These are phyloP conservation scores for Agapanthus africanus DNA, from an alignment of 106 monocot genomes.

Conservation along the genomic window DNA sequence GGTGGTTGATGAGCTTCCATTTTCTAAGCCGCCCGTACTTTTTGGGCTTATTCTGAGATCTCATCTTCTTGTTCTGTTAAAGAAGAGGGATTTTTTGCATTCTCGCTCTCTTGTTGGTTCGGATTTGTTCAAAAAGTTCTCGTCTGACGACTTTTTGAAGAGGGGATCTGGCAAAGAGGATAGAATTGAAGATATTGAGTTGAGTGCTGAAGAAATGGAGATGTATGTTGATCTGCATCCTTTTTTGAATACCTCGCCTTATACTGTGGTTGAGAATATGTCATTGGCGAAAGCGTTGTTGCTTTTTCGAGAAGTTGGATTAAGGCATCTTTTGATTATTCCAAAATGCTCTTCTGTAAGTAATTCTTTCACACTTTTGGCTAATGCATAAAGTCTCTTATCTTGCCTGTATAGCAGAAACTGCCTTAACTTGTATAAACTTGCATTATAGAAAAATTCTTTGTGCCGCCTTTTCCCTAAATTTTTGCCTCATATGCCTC, in stretches of 20 bases:
- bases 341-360: slow-evolving; percentile 52
- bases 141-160: slow-evolving; percentile 51
- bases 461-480: too few species aligned
- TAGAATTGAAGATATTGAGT: slow-evolving; percentile 38
- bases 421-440: too few species aligned
- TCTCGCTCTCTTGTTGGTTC: neutral
- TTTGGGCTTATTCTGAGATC: slow-evolving; percentile 61
- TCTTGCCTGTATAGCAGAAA: too few species aligned
- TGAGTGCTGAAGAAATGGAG: slow-evolving; percentile 53
- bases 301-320: slow-evolving; percentile 59
- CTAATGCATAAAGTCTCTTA: too few species aligned
- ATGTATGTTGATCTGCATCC: slow-evolving; percentile 70
- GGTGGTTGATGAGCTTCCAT: slow-evolving; percentile 56
- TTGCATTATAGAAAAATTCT: too few species aligned
- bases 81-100: slow-evolving; percentile 43
- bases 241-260: slow-evolving; percentile 57
- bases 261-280: slow-evolving; percentile 70
- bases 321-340: slow-evolving; percentile 61
- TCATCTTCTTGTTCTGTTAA: slow-evolving; percentile 70
- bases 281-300: slow-evolving; percentile 62
- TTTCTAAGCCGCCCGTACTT: too few species aligned
- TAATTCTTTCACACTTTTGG: too few species aligned
- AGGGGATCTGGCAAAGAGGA: slow-evolving; percentile 47
- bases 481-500: too few species aligned
- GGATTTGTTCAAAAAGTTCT: slow-evolving; percentile 18